Conservation (phyloP, 306 rosid species). For the Sesbania bispinosa region DNA sequence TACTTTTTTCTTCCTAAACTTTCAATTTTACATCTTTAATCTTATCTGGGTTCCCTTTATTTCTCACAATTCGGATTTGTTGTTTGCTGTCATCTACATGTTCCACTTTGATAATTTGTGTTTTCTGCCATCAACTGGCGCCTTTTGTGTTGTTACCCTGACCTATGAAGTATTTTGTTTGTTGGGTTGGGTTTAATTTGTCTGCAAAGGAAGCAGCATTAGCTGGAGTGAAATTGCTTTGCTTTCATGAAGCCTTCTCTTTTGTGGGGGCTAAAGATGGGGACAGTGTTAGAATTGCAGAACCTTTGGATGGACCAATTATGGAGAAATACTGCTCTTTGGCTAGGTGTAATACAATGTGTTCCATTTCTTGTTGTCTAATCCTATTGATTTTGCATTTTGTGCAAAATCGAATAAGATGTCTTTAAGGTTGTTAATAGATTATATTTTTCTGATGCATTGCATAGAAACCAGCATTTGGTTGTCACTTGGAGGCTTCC, state of each 20-base stretch:
- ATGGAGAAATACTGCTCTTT: constrained; percentile 75
- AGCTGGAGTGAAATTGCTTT: constrained; percentile 79
- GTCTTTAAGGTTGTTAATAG: neutral
- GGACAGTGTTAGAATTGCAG: constrained; percentile 64
- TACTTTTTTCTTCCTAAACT: neutral
- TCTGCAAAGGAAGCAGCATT: constrained; percentile 87
- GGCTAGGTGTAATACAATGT: constrained; percentile 57
- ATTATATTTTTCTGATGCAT: neutral
- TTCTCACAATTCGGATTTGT: neutral
- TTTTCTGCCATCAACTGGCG: neutral
- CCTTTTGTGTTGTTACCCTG: neutral
- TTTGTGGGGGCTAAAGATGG: constrained; percentile 76
- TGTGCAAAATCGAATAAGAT: too few species aligned
- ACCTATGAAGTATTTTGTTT: neutral
- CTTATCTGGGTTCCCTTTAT: neutral
- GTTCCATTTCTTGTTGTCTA: neutral
- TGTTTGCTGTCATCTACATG: too few species aligned
- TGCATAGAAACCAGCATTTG: constrained; percentile 90
- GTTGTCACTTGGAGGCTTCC: constrained; percentile 98
- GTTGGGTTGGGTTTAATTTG: too few species aligned
- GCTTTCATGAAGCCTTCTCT: constrained; percentile 88
- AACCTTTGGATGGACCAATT: constrained; percentile 76
- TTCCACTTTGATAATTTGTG: neutral
- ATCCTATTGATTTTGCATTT: neutral
- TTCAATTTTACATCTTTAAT: neutral